Evolutionary conservation across 2,329 filamentous ascomycete species (phyloP).

Genomic region (Cordyceps sp.): DNA sequence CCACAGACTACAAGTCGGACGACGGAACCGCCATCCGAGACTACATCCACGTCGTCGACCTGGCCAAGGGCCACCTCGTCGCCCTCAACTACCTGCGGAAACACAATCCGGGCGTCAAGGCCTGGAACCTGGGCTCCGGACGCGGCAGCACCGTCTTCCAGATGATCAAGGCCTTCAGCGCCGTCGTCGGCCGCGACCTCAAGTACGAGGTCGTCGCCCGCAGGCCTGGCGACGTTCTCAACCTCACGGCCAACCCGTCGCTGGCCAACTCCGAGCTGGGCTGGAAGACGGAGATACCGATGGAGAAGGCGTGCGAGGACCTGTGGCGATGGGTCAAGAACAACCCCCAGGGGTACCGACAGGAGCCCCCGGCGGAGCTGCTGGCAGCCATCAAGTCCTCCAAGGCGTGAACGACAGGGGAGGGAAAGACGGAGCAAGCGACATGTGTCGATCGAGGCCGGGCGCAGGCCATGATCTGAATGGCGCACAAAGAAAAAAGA

Average conservation of each 20-base stretch:
- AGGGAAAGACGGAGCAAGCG: too few relatives aligned
- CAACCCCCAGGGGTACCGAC: slow-evolving; percentile 88
- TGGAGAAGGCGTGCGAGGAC: slow-evolving; percentile 87
- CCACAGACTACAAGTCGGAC: slow-evolving; percentile 68
- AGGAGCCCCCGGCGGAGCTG: slow-evolving; percentile 74
- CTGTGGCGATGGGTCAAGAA: slow-evolving; percentile 96
- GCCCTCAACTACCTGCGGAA: slow-evolving; percentile 82
- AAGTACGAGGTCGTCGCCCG: slow-evolving; percentile 74
- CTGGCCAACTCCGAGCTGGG: slow-evolving; percentile 76
- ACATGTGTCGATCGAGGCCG: too few relatives aligned
- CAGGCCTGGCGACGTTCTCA: slow-evolving; percentile 76
- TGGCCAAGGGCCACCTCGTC: slow-evolving; percentile 70
- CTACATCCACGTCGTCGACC: slow-evolving; percentile 93
- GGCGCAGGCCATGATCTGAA: too few relatives aligned
- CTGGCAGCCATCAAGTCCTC: slow-evolving; percentile 42
- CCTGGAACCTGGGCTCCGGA: slow-evolving; percentile 93
- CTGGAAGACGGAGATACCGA: slow-evolving; percentile 80
- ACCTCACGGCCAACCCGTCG: slow-evolving; percentile 82
- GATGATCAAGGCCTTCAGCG: slow-evolving; percentile 88
- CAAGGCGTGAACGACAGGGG: neutral
- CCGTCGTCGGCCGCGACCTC: slow-evolving; percentile 70
- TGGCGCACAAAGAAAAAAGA: too few relatives aligned
- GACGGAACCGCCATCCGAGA: slow-evolving; percentile 92
- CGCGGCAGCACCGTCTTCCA: slow-evolving; percentile 92
- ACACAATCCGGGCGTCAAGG: slow-evolving; percentile 73